Evolutionary conservation across 2,329 filamentous ascomycete species (phyloP).

Genomic region (Aspergillus aculeatinus): DNA sequence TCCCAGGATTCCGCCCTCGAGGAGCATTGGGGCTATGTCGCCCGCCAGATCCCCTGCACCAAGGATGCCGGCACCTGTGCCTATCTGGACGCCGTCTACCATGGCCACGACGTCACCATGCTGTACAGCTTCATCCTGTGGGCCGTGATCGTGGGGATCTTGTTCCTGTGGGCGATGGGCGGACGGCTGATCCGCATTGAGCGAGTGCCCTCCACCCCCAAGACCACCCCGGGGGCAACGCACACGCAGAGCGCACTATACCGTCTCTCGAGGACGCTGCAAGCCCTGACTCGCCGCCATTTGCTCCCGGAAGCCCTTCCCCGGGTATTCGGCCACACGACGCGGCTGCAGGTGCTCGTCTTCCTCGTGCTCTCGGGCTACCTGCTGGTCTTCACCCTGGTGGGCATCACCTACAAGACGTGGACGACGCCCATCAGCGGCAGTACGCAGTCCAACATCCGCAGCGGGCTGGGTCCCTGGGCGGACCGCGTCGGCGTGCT

Average conservation of each 20-base stretch:
- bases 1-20: constrained; percentile 40
- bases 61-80: constrained; percentile 59
- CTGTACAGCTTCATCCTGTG: constrained; percentile 58
- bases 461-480: constrained; percentile 66
- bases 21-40: constrained; percentile 59
- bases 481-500: constrained; percentile 68
- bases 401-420: constrained; percentile 65
- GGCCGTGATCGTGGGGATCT: constrained; percentile 52
- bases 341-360: constrained; percentile 65
- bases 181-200: constrained; percentile 15
- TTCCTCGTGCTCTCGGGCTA: constrained; percentile 61
- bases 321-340: constrained; percentile 65
- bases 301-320: constrained; percentile 62
- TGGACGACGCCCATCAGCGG: constrained; percentile 70
- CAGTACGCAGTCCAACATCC: constrained; percentile 60
- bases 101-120: constrained; percentile 55
- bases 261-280: constrained; percentile 40
- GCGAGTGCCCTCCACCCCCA: constrained; percentile 19
- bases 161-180: constrained; percentile 45
- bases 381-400: constrained; percentile 66
- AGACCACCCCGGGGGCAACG: constrained; percentile 14
- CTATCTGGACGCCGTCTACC: constrained; percentile 59
- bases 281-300: constrained; percentile 48
- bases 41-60: constrained; percentile 56
- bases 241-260: constrained; percentile 20